A percentile compares a stretch with the other conserved stretches of the same genome.
Conservation (phyloP, 140 eudicot species). For the Flaveria floridana region DNA sequence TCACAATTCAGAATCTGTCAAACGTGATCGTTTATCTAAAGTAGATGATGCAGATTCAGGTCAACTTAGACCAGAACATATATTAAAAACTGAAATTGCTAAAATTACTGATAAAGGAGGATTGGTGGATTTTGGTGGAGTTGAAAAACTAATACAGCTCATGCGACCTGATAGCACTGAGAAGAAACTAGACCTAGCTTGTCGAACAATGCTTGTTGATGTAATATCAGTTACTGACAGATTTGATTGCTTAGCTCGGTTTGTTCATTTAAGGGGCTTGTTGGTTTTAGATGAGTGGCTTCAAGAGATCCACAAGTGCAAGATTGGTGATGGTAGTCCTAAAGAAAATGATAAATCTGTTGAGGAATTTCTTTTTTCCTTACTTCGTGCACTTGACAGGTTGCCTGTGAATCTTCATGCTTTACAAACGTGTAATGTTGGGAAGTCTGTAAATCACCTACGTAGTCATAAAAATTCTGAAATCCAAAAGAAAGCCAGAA, state of each 20-base stretch:
- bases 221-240: constrained; percentile 77
- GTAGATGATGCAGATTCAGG: constrained; percentile 63
- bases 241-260: constrained; percentile 64
- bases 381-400: constrained; percentile 85
- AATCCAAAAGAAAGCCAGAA: constrained; percentile 84
- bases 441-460: constrained; percentile 84
- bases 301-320: constrained; percentile 80
- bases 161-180: constrained; percentile 68
- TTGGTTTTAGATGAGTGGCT: constrained; percentile 89
- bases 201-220: constrained; percentile 62
- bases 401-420: constrained; percentile 93
- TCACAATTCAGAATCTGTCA: constrained; percentile 60
- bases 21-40: constrained; percentile 64
- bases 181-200: constrained; percentile 53
- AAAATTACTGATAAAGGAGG: constrained; percentile 85
- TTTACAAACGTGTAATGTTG: constrained; percentile 76
- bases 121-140: constrained; percentile 69
- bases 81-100: constrained; percentile 65
- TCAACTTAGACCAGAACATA: constrained; percentile 46
- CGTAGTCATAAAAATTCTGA: constrained; percentile 73
- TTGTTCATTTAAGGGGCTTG: constrained; percentile 78
- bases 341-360: constrained; percentile 68
- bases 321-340: constrained; percentile 55
- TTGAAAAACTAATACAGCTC: constrained; percentile 71
- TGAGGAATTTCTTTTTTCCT: constrained; percentile 78